Evolutionary conservation across 1,284 basidiomycete genomes (phyloP), one percentile per base, ranked within the genome.

Genomic region (Wolfiporia cocos): DNA sequence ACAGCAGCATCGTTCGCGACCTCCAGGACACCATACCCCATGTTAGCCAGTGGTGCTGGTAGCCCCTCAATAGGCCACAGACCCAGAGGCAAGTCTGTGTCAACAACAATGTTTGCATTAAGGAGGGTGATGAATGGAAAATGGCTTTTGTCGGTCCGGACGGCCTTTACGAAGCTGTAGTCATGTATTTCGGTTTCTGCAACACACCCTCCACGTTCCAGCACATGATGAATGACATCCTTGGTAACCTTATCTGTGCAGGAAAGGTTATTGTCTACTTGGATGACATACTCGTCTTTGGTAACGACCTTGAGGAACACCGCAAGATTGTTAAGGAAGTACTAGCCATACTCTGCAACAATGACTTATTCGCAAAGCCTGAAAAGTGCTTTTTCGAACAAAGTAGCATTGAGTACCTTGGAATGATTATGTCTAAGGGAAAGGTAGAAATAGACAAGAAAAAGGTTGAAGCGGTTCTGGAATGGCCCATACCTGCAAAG

Each of bases 301-400:
- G 48, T 0, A n/a, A 41, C 2, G 42, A 42, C 5, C 17, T 42
- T 10, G 46, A 49, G 18, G 39, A 48, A 29, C 52, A 54, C 41
- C 28, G 26, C 9, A 5, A 38, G 3, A 50, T 61, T 20, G 52
- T 61, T 1, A 6, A 36, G 12, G 18, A 50, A 35, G 66, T 73
- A 2, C 48, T 73, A 0, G 19, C 57, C 12, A 34, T 51, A 2
- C 55, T 73, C 0, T 31, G 52, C 0, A 41, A 61, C 7, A 37
- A 62, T 4, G 28, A 55, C 1, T 56, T 71, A 0, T 56, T 45
- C 22, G 37, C 58, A 0, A 65, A 68, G 37, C 37, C 52, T 0
- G 50, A 60, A 18, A 71, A 72, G 37, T 71, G 67, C 30, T 34
- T 54, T 0, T 73, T 71, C 42, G 39, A 58, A 1, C 9, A 40